Conservation (phyloP, 371 early-diverging fungal genomes). For the Mucor mucedo region DNA sequence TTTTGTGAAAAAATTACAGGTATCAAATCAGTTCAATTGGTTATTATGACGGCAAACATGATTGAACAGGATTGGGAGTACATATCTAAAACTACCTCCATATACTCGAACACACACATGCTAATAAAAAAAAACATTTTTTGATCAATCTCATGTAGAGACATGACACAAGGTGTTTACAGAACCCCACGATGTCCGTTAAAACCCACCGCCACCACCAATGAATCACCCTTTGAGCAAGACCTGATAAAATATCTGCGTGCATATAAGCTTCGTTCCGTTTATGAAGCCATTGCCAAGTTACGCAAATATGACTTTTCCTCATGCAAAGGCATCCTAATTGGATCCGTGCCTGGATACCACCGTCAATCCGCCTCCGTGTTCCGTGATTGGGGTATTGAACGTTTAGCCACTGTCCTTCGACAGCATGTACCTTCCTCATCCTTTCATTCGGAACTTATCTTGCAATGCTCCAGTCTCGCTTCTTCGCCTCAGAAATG, state of each 20-base stretch:
- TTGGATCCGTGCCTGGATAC: slow-evolving; percentile 15
- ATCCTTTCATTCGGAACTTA: slow-evolving; percentile 1
- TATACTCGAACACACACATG: not conserved
- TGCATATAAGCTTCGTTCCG: not conserved
- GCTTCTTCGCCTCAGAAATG: slow-evolving; percentile 13
- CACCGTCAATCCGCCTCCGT: not conserved
- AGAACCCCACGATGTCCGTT: slow-evolving; percentile 1
- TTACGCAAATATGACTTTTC: slow-evolving; percentile 5
- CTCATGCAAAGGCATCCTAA: slow-evolving; percentile 7
- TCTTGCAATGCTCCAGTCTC: slow-evolving; percentile 16
- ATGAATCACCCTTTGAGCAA: slow-evolving; percentile 2
- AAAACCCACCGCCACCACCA: not conserved
- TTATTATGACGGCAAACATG: slow-evolving; percentile 17
- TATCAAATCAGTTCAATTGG: not conserved
- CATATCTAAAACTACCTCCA: not conserved
- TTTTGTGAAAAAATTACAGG: not conserved
- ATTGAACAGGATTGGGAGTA: slow-evolving; percentile 14
- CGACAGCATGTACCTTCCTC: slow-evolving; percentile 1
- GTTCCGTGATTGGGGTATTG: slow-evolving; percentile 6
- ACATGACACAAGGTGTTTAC: slow-evolving; percentile 18
- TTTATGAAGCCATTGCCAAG: not conserved
- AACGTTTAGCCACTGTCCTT: slow-evolving; percentile 5
- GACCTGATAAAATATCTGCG: slow-evolving; percentile 2
- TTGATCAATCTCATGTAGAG: not conserved
- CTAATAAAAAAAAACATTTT: not conserved